Evolutionary conservation across 768 basidiomycete genomes (phyloP).

Genomic region (Lactarius sp.): DNA sequence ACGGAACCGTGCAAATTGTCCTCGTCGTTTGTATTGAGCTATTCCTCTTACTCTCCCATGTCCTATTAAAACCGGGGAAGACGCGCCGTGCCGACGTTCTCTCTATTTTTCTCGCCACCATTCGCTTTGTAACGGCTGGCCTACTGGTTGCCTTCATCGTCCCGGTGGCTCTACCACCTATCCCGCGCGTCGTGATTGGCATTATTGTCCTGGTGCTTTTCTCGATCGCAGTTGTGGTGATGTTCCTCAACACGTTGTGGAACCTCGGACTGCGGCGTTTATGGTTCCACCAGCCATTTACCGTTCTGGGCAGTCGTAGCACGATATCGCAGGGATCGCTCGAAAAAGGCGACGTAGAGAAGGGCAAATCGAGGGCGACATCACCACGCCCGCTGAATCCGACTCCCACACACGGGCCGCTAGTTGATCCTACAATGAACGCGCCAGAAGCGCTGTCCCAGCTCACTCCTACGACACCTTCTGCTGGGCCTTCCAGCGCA

Average conservation of each 20-base stretch:
- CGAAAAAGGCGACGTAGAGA: constrained; percentile 32
- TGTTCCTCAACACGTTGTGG: constrained; percentile 61
- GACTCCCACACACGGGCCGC: constrained; percentile 42
- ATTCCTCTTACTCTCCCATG: constrained; percentile 46
- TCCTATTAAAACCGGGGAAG: constrained; percentile 58
- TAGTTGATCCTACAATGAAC: constrained; percentile 39
- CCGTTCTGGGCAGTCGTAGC: constrained; percentile 26
- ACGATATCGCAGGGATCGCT: constrained; percentile 22
- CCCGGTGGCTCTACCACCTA: constrained; percentile 56
- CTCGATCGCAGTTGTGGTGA: constrained; percentile 62
- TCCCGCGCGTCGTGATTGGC: constrained; percentile 79
- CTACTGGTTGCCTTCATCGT: constrained; percentile 76
- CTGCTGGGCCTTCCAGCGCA: constrained; percentile 23
- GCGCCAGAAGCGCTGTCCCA: constrained; percentile 41
- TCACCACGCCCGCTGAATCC: constrained; percentile 45
- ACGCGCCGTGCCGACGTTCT: constrained; percentile 70
- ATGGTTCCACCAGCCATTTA: constrained; percentile 25
- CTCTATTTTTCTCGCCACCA: constrained; percentile 57
- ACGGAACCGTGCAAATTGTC: constrained; percentile 65
- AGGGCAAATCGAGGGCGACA: constrained; percentile 7
- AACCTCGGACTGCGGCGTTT: constrained; percentile 38
- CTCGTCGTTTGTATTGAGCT: constrained; percentile 63
- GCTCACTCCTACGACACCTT: constrained; percentile 35
- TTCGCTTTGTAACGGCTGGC: constrained; percentile 64
- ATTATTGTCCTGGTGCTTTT: constrained; percentile 67